Evolutionary conservation across 1,139 yeast genomes (phyloP), one percentile per base, ranked within the genome.

Genomic region (Candida glucosophila): DNA sequence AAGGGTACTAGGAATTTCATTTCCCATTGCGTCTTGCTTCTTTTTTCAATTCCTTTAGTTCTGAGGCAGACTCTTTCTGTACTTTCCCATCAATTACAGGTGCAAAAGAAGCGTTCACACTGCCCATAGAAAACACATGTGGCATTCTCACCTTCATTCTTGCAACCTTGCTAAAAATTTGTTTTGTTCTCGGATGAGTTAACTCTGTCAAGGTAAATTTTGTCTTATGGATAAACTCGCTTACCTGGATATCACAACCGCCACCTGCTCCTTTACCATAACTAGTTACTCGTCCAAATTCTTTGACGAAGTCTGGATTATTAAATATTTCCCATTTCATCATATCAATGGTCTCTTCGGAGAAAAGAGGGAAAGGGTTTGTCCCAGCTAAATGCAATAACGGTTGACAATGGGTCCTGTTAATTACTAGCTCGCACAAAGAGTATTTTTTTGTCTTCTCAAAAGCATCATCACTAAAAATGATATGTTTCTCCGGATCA

Each of bases 81-180:
- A n/a, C n/a, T n/a, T n/a, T n/a, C n/a, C n/a, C n/a, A n/a, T n/a
- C n/a, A n/a, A n/a, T n/a, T n/a, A n/a, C n/a, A n/a, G n/a, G n/a
- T n/a, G 49, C 47, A 24, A 55, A 39, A n/a, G 55, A 49, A 8
- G 48, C 53, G 37, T 55, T 55, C 14, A 50, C 33, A 23, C 53
- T 59, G 16, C 47, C 48, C 12, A 47, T 41, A 32, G 49, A 55
- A 25, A 43, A 43, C 23, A 51, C 47, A 41, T 43, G 51, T 31
- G 49, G 43, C n/a, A 47, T 41, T 23, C 39, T 35, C 20, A 51
- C 33, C 9, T 42, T 35, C 13, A 44, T 33, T 6, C 44, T 48
- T 28, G 44, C 42, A 27, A 49, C 40, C 6, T 32, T 43, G 15
- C 41, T 34, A 12, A 53, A 30, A 13, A 52, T 43, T 10, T 35